Conservation (phyloP, 768 basidiomycete genomes). For the Auricularia heimuer region DNA sequence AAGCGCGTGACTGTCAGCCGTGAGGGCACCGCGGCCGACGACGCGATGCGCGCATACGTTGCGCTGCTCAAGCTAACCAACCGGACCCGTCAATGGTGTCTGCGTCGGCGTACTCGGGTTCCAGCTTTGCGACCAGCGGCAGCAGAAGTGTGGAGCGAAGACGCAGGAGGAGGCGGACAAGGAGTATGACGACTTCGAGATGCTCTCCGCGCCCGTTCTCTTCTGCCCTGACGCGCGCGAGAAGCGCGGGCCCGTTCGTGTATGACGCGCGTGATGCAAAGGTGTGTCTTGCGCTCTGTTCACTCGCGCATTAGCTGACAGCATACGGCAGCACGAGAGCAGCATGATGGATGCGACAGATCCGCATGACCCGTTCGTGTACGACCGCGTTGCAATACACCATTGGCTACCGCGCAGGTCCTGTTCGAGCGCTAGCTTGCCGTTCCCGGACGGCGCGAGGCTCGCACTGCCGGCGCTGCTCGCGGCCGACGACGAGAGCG, state of each 20-base stretch:
- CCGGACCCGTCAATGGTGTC: background rate
- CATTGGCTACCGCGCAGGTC: conserved; percentile 40
- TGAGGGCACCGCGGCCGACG: background rate
- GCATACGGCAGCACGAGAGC: background rate
- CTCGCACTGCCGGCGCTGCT: background rate
- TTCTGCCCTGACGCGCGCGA: background rate
- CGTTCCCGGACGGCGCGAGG: conserved; percentile 14
- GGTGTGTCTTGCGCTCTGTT: background rate
- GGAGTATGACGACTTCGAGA: background rate
- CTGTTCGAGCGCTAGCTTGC: conserved; percentile 57
- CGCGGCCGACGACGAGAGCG: background rate
- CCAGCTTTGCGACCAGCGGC: background rate
- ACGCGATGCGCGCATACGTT: background rate
- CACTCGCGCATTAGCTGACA: background rate
- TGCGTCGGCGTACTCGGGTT: background rate
- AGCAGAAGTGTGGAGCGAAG: background rate
- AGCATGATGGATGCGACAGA: background rate
- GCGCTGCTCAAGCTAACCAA: background rate
- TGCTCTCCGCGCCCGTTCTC: background rate
- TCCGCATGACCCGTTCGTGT: background rate
- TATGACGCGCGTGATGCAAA: background rate
- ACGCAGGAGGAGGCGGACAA: background rate
- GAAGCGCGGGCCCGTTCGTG: background rate
- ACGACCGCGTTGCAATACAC: background rate
- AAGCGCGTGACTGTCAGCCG: background rate